These are phyloP conservation scores for Cladosporium phlei DNA, from an alignment of 2,329 filamentous ascomycete genomes.

Conservation along the genomic window DNA sequence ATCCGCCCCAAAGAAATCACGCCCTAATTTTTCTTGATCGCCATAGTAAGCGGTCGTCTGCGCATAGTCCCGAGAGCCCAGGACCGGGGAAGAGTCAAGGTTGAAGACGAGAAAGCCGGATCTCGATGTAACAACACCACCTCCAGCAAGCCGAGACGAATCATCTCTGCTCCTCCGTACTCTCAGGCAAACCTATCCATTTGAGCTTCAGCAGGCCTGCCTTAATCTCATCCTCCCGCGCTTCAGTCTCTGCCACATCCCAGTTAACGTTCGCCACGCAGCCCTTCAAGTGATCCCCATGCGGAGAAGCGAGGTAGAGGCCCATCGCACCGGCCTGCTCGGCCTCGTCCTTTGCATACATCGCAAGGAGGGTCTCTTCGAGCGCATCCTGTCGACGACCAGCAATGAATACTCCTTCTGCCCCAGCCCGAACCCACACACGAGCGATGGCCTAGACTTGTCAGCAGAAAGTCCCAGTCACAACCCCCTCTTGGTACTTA, in stretches of 20 bases:
- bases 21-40: too few relatives aligned
- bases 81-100: too few relatives aligned
- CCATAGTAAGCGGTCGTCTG: too few relatives aligned
- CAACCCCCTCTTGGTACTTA: too few relatives aligned
- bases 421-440: constrained; percentile 26
- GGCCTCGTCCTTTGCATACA: constrained; percentile 22
- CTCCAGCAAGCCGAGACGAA: too few relatives aligned
- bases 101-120: too few relatives aligned
- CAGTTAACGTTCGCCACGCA: constrained; percentile 16
- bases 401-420: constrained; percentile 24
- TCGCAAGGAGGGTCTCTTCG: constrained; percentile 18
- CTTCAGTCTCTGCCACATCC: constrained; percentile 15
- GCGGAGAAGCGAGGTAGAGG: constrained; percentile 19
- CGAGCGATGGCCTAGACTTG: constrained; percentile 26
- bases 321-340: constrained; percentile 20
- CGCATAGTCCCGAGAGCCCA: too few relatives aligned
- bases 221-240: constrained; percentile 21
- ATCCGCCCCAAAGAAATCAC: too few relatives aligned
- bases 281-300: constrained; percentile 21
- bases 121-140: too few relatives aligned
- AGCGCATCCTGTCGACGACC: constrained; percentile 23
- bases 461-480: too few relatives aligned
- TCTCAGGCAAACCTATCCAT: too few relatives aligned
- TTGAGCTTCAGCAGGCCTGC: constrained; percentile 9
- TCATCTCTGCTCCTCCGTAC: too few relatives aligned